A percentile compares a stretch with the other conserved stretches of the same genome.
Conservation (phyloP, 2,329 filamentous ascomycete species). For the Sclerotinia sclerotiorum region DNA sequence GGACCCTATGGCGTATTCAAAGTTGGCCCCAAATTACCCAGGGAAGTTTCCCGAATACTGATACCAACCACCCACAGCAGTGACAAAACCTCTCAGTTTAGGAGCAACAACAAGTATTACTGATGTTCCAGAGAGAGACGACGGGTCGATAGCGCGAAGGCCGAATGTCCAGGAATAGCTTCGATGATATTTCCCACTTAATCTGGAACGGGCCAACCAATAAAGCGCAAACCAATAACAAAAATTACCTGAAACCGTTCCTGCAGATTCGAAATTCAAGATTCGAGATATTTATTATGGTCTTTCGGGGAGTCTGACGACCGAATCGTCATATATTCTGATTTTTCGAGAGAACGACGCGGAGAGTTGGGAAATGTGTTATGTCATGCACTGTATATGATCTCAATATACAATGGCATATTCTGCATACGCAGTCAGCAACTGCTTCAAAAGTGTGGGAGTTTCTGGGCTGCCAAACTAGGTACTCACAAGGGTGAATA, state of each 20-base stretch:
- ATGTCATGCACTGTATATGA: neutral
- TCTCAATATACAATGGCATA: neutral
- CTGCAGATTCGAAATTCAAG: neutral
- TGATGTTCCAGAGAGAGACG: neutral
- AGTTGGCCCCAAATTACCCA: neutral
- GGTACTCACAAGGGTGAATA: neutral
- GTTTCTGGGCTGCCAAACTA: neutral
- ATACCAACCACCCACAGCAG: neutral
- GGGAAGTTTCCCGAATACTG: neutral
- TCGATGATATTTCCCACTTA: neutral
- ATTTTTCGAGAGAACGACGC: neutral
- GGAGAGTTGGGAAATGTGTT: neutral
- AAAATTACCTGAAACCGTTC: neutral
- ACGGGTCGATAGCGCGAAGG: neutral
- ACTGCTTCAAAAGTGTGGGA: neutral
- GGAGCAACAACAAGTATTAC: neutral
- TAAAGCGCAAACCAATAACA: neutral
- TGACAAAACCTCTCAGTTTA: neutral
- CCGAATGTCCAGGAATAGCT: neutral
- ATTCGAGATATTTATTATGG: neutral
- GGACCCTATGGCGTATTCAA: constrained; percentile 1
- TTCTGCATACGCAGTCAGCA: constrained; percentile 8
- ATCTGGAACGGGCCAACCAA: neutral
- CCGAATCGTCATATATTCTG: neutral
- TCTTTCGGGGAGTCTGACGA: neutral